phyloP scores from a whole-genome alignment of 139 green algal genomes.

The Trebouxia sp. region DNA sequence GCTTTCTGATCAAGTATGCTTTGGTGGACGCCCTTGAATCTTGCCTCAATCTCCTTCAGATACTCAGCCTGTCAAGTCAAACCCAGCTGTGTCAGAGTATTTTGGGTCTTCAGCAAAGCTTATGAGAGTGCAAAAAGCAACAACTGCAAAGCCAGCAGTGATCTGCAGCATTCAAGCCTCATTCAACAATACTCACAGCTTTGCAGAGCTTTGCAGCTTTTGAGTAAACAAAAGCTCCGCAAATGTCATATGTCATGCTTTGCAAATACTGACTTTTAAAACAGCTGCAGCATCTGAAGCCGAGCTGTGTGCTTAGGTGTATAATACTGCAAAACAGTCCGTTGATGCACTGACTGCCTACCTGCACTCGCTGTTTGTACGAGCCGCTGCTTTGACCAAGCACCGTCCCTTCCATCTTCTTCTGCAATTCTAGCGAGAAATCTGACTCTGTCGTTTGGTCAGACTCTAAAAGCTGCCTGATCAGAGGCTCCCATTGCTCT shows the following conservation, averaged over 20 bases:
- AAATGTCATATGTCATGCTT: background rate
- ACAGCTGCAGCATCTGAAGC: too few relatives aligned
- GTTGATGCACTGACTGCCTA: too few relatives aligned
- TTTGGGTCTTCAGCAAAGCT: too few relatives aligned
- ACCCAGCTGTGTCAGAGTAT: too few relatives aligned
- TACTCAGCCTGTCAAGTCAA: conserved; percentile 84
- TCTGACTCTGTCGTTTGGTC: conserved; percentile 8
- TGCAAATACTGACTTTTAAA: too few relatives aligned
- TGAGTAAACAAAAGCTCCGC: background rate
- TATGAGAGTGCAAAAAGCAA: background rate
- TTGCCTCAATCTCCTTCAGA: conserved; percentile 79
- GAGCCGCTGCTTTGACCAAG: conserved; percentile 75
- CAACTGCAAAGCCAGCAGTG: too few relatives aligned
- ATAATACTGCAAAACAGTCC: too few relatives aligned
- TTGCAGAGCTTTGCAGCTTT: background rate
- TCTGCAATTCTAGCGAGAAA: conserved; percentile 77
- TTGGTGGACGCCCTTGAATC: conserved; percentile 60
- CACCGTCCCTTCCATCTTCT: conserved; percentile 84
- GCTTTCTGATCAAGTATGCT: background rate
- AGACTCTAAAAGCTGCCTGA: conserved; percentile 25
- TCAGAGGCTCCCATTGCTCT: conserved; percentile 56
- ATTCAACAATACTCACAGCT: too few relatives aligned
- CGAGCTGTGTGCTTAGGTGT: background rate
- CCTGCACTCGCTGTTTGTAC: conserved; percentile 82
- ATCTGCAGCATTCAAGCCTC: too few relatives aligned